Percentiles rank a stretch among this genome's conserved stretches.
Evolutionary conservation across 179 eudicot genomes (phyloP).

Genomic region (Pouteria campechiana): DNA sequence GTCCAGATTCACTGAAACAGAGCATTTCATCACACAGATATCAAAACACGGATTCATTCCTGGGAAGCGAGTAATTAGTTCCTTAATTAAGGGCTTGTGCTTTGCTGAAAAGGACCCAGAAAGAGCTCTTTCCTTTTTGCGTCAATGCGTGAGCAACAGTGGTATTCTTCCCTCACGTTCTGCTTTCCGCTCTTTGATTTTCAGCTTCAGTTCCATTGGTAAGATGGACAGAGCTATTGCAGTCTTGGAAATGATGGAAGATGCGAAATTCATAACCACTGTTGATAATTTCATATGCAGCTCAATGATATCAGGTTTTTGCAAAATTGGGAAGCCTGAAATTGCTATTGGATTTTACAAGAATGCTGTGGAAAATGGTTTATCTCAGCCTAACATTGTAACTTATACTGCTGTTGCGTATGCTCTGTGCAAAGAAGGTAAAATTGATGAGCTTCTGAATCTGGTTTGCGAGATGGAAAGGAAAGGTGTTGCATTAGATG

Average conservation of each 20-base stretch:
- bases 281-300: slow-evolving; percentile 35
- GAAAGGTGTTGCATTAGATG: slow-evolving; percentile 28
- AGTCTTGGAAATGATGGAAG: slow-evolving; percentile 30
- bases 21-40: slow-evolving; percentile 12
- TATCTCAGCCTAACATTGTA: slow-evolving; percentile 23
- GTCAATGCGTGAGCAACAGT: slow-evolving; percentile 9
- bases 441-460: slow-evolving; percentile 12
- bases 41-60: slow-evolving; percentile 1
- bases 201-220: slow-evolving; percentile 19
- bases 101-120: slow-evolving; percentile 19
- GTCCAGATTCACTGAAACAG: slow-evolving; percentile 19
- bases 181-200: slow-evolving; percentile 24
- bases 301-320: slow-evolving; percentile 39
- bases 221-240: slow-evolving; percentile 31
- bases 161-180: slow-evolving; percentile 26
- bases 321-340: slow-evolving; percentile 36
- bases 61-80: slow-evolving; percentile 20
- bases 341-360: slow-evolving; percentile 31
- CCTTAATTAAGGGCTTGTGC: slow-evolving; percentile 25
- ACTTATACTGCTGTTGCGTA: slow-evolving; percentile 27
- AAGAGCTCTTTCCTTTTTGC: slow-evolving; percentile 24
- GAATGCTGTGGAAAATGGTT: slow-evolving; percentile 19
- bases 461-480: slow-evolving; percentile 24
- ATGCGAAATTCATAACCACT: slow-evolving; percentile 22
- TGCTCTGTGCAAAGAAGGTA: slow-evolving; percentile 26